Conservation (phyloP, 441 rosid species). For the Hura crepitans region DNA sequence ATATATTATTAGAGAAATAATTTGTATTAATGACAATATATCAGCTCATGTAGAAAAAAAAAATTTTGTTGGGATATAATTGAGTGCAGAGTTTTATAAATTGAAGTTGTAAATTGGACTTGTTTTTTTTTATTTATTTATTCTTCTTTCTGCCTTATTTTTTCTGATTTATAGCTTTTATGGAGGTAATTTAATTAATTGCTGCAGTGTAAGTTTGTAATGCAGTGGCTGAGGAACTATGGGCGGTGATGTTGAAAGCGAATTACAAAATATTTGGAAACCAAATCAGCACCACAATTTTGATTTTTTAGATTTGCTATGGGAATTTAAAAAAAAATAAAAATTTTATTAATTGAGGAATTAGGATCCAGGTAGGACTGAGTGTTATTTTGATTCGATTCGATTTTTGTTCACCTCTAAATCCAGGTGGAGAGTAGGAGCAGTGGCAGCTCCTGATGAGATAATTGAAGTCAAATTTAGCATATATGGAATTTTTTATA, state of each 20-base stretch:
- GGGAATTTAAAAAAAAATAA: neutral
- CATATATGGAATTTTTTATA: neutral
- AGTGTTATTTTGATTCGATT: too few relatives aligned
- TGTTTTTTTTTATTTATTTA: neutral
- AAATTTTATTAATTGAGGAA: neutral
- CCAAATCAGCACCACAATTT: too few relatives aligned
- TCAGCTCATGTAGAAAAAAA: neutral
- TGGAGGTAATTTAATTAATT: too few relatives aligned
- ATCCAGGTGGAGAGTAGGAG: neutral
- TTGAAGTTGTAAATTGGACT: neutral
- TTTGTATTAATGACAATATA: neutral
- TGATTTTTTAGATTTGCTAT: too few relatives aligned
- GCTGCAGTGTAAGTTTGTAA: too few relatives aligned
- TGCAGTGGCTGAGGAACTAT: neutral
- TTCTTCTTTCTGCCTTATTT: neutral
- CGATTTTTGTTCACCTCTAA: too few relatives aligned
- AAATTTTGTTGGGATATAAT: conserved; percentile 22
- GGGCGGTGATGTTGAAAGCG: too few relatives aligned
- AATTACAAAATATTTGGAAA: neutral
- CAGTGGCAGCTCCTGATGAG: neutral
- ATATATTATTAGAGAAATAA: conserved; percentile 2
- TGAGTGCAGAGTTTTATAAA: conserved; percentile 22
- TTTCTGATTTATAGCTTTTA: neutral
- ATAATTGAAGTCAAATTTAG: neutral
- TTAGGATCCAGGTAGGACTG: neutral